Evolutionary conservation across 1,139 yeast genomes (phyloP), one percentile per base, ranked within the genome.

Genomic region (Debaryomycetaceae sp.): DNA sequence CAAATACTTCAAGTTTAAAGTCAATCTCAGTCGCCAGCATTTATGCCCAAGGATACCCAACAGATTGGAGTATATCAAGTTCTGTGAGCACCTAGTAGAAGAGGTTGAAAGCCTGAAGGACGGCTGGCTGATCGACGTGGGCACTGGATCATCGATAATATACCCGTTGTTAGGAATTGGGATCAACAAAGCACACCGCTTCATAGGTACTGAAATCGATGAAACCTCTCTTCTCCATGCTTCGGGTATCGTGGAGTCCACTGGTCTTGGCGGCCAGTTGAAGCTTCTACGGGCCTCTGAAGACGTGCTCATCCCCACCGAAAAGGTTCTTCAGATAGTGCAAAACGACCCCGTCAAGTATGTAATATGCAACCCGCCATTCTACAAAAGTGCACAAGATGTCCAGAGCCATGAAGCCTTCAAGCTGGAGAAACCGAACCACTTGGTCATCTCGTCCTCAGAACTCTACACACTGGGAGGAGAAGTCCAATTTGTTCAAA

Each of bases 281-380:
- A 27, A 24, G 5, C 13, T 36, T 5, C 13, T 42, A 8, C 14
- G 20, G 24, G 27, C 38, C 4, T 22, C 30, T 5, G 20, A 33
- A 20, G 20, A 23, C 30, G n/a, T 11, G 8, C 31, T 43, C 6
- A 11, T 43, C 33, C 42, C 45, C 3, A 11, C 24, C 5, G 14
- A 24, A 9, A 6, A 14, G 5, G 14, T 43, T 4, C 13, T 30
- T 3, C 11, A 14, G 17, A 9, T 37, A 11, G 14, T 43, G 6
- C 35, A 27, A 2, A 24, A 38, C 22, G 41, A 31, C 3, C 34
- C 24, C 11, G 44, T 55, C 6, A 45, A 50, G 36, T 58, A 56
- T 39, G 48, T 56, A 1, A 47, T 59, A 17, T 59, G 63, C 47
- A 59, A 59, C 39, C 64, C 64, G 3, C 64, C 64, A 6, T 59